A percentile compares a stretch with the other conserved stretches of the same genome.
Evolutionary conservation across 371 early-diverging fungal genomes (phyloP).

Genomic region (Rhizopus arrhizus): DNA sequence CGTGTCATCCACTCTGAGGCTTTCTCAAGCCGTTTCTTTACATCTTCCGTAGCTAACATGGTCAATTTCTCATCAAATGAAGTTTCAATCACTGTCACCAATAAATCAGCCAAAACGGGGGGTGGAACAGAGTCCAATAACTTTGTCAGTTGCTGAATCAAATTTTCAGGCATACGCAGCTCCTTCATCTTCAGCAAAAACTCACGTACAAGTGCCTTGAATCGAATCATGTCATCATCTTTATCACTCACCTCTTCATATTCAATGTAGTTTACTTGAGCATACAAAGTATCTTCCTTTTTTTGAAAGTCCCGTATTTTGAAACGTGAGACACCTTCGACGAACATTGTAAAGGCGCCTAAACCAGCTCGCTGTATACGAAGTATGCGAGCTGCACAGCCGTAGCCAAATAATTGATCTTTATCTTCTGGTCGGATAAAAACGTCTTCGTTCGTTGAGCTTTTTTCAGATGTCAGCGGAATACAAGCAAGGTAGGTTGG

Average conservation of each 20-base stretch:
- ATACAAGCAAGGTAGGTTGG: slow-evolving; percentile 45
- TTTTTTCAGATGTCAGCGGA: slow-evolving; percentile 19
- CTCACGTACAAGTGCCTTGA: slow-evolving; percentile 65
- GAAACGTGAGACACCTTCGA: slow-evolving; percentile 46
- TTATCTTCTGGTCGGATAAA: slow-evolving; percentile 25
- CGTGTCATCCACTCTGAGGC: slow-evolving; percentile 72
- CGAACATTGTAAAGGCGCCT: slow-evolving; percentile 43
- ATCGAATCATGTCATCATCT: slow-evolving; percentile 56
- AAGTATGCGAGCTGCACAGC: slow-evolving; percentile 50
- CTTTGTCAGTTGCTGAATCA: slow-evolving; percentile 67
- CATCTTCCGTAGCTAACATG: slow-evolving; percentile 61
- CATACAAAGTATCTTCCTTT: slow-evolving; percentile 29
- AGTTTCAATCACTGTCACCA: slow-evolving; percentile 74
- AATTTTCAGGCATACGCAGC: slow-evolving; percentile 66
- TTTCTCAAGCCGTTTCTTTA: slow-evolving; percentile 61
- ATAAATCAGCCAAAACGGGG: slow-evolving; percentile 70
- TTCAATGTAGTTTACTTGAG: slow-evolving; percentile 31
- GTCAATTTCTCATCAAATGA: slow-evolving; percentile 73
- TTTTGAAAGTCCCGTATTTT: slow-evolving; percentile 28
- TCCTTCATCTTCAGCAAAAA: slow-evolving; percentile 65
- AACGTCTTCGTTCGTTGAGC: slow-evolving; percentile 5
- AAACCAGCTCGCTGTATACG: slow-evolving; percentile 45
- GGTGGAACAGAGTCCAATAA: slow-evolving; percentile 70
- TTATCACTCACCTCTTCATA: slow-evolving; percentile 23
- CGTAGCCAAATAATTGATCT: slow-evolving; percentile 35